Conservation (phyloP, 2,329 filamentous ascomycete species). For the Akanthomyces lecanii region DNA sequence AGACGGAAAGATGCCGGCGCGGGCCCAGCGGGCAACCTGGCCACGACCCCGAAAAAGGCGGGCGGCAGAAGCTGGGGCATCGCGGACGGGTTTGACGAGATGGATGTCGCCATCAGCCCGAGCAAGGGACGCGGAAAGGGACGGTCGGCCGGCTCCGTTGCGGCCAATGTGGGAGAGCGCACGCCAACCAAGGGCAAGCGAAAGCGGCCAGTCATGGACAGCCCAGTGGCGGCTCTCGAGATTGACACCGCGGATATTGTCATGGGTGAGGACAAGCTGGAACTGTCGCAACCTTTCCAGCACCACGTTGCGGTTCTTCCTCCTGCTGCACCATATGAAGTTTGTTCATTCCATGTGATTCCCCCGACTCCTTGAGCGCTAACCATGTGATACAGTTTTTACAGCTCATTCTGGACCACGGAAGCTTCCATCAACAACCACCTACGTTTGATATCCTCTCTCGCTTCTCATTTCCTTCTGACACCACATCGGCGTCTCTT, state of each 20-base stretch:
- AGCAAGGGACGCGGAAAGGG: conserved; percentile 44
- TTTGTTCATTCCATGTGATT: conserved; percentile 26
- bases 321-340: conserved; percentile 40
- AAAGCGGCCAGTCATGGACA: conserved; percentile 62
- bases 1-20: conserved; percentile 40
- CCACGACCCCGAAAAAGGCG: conserved; percentile 58
- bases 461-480: conserved; percentile 60
- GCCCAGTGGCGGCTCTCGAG: conserved; percentile 60
- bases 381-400: conserved; percentile 43
- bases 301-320: conserved; percentile 23
- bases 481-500: conserved; percentile 55
- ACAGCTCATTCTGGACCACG: conserved; percentile 61
- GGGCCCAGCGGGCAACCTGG: conserved; percentile 28
- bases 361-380: conserved; percentile 19
- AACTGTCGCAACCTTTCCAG: conserved; percentile 19
- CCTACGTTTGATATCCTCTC: conserved; percentile 65
- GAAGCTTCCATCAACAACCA: conserved; percentile 48
- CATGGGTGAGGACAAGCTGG: conserved; percentile 29
- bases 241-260: conserved; percentile 42
- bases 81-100: conserved; percentile 74
- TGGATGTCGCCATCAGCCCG: conserved; percentile 52
- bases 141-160: conserved; percentile 39
- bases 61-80: conserved; percentile 49
- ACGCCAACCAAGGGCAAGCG: conserved; percentile 67
- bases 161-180: conserved; percentile 44